Conservation (phyloP, 2,329 filamentous ascomycete genomes). For the Scedosporium apiospermum region DNA sequence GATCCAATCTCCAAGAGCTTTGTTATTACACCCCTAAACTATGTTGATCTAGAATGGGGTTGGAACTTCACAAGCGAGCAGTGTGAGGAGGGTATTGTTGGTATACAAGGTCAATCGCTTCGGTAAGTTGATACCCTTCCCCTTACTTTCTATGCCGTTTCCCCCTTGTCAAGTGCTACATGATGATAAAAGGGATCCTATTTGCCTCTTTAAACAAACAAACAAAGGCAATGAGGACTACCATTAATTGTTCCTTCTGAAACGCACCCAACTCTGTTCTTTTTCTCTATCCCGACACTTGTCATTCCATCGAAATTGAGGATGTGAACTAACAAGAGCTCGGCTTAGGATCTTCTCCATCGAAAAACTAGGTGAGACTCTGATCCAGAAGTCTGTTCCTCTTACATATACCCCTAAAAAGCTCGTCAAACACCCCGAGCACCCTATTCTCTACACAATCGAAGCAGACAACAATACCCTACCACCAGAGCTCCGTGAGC, state of each 20-base stretch:
- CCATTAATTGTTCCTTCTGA: conserved; percentile 65
- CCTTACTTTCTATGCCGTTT: conserved; percentile 15
- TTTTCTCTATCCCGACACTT: conserved; percentile 11
- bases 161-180: conserved; percentile 18
- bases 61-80: conserved; percentile 97
- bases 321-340: not conserved
- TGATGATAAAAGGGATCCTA: conserved; percentile 1
- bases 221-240: conserved; percentile 3
- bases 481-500: conserved; percentile 65
- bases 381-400: conserved; percentile 77
- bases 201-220: not conserved
- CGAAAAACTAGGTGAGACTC: conserved; percentile 74
- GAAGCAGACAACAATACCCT: conserved; percentile 90
- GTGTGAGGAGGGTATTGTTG: conserved; percentile 87
- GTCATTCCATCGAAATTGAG: not conserved
- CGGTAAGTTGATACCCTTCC: conserved; percentile 44
- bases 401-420: conserved; percentile 85
- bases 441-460: conserved; percentile 86
- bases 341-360: conserved; percentile 72
- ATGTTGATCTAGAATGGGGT: conserved; percentile 79
- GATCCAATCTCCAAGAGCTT: conserved; percentile 81
- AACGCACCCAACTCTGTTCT: conserved; percentile 19
- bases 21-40: conserved; percentile 85
- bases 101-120: conserved; percentile 79
- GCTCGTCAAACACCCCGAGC: conserved; percentile 78